Evolutionary conservation across 2,329 filamentous ascomycete genomes (phyloP), one percentile per base, ranked within the genome.

Genomic region (Septoria petroselini): DNA sequence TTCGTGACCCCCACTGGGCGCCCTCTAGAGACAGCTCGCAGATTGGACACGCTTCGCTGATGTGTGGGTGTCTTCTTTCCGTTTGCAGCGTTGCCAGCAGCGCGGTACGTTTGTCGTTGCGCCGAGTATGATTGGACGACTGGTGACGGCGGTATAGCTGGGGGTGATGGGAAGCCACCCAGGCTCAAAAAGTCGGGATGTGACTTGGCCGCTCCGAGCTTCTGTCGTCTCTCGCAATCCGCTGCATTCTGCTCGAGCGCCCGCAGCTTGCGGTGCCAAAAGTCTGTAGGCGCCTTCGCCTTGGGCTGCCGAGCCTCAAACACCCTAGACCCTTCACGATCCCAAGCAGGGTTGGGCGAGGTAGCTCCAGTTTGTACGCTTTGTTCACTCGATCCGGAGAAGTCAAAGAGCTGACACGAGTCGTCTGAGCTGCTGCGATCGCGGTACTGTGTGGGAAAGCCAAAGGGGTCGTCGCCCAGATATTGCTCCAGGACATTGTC

Each of bases 401-500:
- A 76, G 65, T 78, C 59, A 55, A 66, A 66, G 50, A 65, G 69
- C 63, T 77, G 72, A 58, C 74, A 71, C 57, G 77, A 68, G 54
- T 77, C 72, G 60, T 75, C 68, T 48, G 73, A 71, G 61, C 72
- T 72, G 60, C 72, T 69, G 54, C 72, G 70, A 57, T 76, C 74
- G 66, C 74, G 73, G 57, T 73, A 67, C 53, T 69, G 68, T 54
- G 74, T 71, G 59, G 71, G 72, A 54, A 71, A 67, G 47, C 72
- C 73, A 58, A 76, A 73, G 48, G 76, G 71, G 53, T 81, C 79
- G 67, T 78, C 75, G 58, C 81, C 76, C 66, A 83, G 73, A 64
- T 80, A 83, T 65, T 82, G 76, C 62, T 82, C 79, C 72, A 85
- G 83, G 67, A 84, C 73, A 65, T 79, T 77, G 68, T 78, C 77